Evolutionary conservation across 257 asterid genomes (phyloP).

Genomic region (Marsdenia floribunda): DNA sequence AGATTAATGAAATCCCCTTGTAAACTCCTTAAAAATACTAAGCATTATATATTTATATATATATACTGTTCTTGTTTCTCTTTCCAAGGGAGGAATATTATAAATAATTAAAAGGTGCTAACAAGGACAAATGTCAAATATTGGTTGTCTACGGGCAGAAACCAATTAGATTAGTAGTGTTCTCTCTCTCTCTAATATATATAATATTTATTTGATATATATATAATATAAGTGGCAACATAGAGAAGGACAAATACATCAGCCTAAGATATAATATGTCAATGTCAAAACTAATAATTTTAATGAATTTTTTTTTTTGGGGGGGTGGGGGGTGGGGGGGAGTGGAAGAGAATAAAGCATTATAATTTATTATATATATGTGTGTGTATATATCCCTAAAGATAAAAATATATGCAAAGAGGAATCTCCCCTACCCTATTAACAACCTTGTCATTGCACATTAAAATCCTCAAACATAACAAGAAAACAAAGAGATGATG

Average conservation of each 20-base stretch:
- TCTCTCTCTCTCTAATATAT: too few relatives aligned
- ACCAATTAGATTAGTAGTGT: neutral
- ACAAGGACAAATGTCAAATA: slow-evolving; percentile 1
- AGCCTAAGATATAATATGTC: slow-evolving; percentile 6
- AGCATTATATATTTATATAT: too few relatives aligned
- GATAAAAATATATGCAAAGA: neutral
- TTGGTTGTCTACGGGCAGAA: neutral
- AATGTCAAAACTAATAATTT: neutral
- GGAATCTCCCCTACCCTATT: slow-evolving; percentile 24
- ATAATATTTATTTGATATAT: neutral
- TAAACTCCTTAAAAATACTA: neutral
- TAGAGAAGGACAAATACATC: slow-evolving; percentile 17
- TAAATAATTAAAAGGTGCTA: neutral
- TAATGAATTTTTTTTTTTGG: neutral
- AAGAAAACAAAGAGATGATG: slow-evolving; percentile 45
- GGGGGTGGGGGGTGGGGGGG: too few relatives aligned
- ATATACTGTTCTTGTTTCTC: neutral
- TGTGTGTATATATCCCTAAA: neutral
- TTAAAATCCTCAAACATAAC: slow-evolving; percentile 5
- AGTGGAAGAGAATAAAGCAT: too few relatives aligned
- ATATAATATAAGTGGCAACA: neutral
- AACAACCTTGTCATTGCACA: neutral
- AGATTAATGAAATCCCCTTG: too few relatives aligned
- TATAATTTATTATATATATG: too few relatives aligned
- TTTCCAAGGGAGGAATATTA: neutral